Evolutionary conservation across 495 filamentous ascomycete species (phyloP), one percentile per base, ranked within the genome.

Genomic region (Alectoria sarmentosa): DNA sequence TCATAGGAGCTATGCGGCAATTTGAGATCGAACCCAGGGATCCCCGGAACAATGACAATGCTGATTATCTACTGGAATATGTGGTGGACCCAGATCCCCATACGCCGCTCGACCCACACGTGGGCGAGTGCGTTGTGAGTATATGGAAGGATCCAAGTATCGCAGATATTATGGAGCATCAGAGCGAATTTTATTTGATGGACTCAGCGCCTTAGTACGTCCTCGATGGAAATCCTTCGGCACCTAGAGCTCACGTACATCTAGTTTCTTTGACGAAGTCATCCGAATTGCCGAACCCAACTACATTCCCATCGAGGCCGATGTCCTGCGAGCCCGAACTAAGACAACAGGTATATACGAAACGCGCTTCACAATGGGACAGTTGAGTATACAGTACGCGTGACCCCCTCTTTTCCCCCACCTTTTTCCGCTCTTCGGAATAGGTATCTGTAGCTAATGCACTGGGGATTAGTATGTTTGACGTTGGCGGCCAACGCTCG

Each of bases 341-440:
- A 98, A 98, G 79, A 98, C 94, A n/a, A 98, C 94, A 0, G 94
- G 94, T 82, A 98, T 98, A 67, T 98, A 97, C 74, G 94, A 98
- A 76, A 98, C 94, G 41, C 83, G 94, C 62, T 98, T 98, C 75
- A 89, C 90, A 58, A 98, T 98, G 94, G 94, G 91, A 19, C 91
- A 96, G 73, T 81, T 98, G 61, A 97, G 93, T 78, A 98, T 98
- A 79, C 94, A 98, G 94, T 98, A 87, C 71, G 90, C 42, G 32
- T 34, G 15, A 76, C 41, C 60, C 34, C n/a, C 41, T 59, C 26
- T 42, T 42, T n/a, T 62, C 61, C 59, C 10, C 2, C 44, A 34
- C 38, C 34, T 58, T 48, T 44, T 28, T 32, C 52, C 15, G 26
- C 17, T 32, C 30, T 32, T 21, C 26, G 48, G 13, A 56, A 30